Percentiles rank a stretch among this genome's conserved stretches.
These are phyloP conservation scores for Erythrophleum fordii DNA, from an alignment of 306 rosid species.

Conservation along the genomic window DNA sequence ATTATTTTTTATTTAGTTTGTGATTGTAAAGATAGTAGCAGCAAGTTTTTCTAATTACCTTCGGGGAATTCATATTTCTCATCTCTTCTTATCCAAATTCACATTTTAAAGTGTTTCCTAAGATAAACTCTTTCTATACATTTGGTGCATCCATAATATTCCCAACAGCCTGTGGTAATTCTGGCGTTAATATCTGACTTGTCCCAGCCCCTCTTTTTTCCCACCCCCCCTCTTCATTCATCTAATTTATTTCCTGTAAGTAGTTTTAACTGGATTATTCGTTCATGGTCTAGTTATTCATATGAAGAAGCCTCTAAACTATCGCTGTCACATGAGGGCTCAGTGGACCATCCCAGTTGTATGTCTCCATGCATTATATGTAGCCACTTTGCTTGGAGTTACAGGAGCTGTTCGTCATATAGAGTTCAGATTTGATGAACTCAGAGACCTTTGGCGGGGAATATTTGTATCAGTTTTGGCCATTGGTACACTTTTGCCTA, in stretches of 20 bases:
- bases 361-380: conserved; percentile 71
- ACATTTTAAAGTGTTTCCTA: conserved; percentile 20
- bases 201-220: background rate
- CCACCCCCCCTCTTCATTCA: background rate
- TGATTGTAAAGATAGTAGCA: background rate
- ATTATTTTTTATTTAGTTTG: conserved; percentile 19
- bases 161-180: conserved; percentile 19
- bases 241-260: conserved; percentile 15
- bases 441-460: conserved; percentile 94
- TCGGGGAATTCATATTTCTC: conserved; percentile 9
- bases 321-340: conserved; percentile 77
- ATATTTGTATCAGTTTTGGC: conserved; percentile 71
- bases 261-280: conserved; percentile 39
- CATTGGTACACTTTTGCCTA: conserved; percentile 67
- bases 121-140: background rate
- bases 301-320: conserved; percentile 64
- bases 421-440: conserved; percentile 95
- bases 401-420: conserved; percentile 82
- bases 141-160: conserved; percentile 1
- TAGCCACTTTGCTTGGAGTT: conserved; percentile 72
- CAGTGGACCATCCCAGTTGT: conserved; percentile 73
- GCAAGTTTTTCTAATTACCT: background rate
- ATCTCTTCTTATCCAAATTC: conserved; percentile 17
- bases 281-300: conserved; percentile 66
- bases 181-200: background rate